These are phyloP conservation scores for Amphirosellinia nigrospora DNA, from an alignment of 495 filamentous ascomycete genomes.

Conservation along the genomic window DNA sequence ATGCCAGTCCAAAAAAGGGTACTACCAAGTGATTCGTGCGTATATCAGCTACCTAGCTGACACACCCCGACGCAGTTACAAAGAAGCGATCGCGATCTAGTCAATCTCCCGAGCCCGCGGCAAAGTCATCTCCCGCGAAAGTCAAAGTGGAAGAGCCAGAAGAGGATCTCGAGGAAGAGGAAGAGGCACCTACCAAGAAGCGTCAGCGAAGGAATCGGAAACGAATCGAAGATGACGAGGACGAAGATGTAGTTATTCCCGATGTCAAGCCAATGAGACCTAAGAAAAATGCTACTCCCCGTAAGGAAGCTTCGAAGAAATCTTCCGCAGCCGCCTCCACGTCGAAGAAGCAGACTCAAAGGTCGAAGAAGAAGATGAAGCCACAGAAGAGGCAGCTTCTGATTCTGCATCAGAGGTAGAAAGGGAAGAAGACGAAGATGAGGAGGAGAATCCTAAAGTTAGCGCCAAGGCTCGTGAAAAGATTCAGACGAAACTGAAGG, in stretches of 20 bases:
- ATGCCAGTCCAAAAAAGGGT: constrained; percentile 41
- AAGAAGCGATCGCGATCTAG: constrained; percentile 50
- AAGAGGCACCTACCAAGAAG: constrained; percentile 62
- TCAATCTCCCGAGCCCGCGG: constrained; percentile 25
- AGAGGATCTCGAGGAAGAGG: constrained; percentile 49
- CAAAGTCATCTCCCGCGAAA: constrained; percentile 34
- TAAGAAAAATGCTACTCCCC: constrained; percentile 31
- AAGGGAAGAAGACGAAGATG: constrained; percentile 61
- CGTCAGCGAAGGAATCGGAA: constrained; percentile 50
- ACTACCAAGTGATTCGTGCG: constrained; percentile 20
- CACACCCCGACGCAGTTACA: constrained; percentile 34
- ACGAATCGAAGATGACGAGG: constrained; percentile 49
- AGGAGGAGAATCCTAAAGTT: constrained; percentile 76
- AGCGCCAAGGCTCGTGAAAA: constrained; percentile 80
- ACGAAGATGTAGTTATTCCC: constrained; percentile 50
- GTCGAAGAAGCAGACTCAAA: constrained; percentile 37
- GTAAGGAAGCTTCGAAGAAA: constrained; percentile 36
- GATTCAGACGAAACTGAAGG: constrained; percentile 77
- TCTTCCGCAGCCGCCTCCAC: constrained; percentile 28
- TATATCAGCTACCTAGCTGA: constrained; percentile 5
- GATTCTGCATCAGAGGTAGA: constrained; percentile 61
- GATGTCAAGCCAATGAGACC: constrained; percentile 37
- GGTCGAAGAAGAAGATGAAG: constrained; percentile 35
- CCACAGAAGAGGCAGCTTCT: constrained; percentile 54
- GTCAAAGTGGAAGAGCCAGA: constrained; percentile 39